Evolutionary conservation across 257 asterid genomes (phyloP), one percentile per base, ranked within the genome.

Genomic region (Lavandula angustifolia): DNA sequence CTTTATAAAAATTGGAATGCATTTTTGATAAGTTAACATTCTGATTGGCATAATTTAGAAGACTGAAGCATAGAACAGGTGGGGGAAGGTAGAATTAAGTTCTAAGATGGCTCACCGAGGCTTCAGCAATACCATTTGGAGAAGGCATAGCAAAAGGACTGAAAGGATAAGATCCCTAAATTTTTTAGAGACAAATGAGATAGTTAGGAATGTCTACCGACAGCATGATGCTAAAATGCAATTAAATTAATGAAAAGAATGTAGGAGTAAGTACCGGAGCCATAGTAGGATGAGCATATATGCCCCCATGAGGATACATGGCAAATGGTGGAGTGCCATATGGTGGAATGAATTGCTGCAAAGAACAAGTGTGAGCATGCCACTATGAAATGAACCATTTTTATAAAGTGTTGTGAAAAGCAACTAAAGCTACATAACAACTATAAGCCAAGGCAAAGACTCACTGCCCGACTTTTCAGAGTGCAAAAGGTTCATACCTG

Each of bases 321-420:
- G 98, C 95, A 51, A 92, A 96, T 11, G 96, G 97, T 57, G 97
- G 94, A 71, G 96, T 82, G 44, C 96, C 95, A 70, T 87, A 92
- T n/a, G 97, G 99, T 61, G 95, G 95, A 80, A 92, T 87, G 74
- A 85, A 82, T 77, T 84, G 97, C 95, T 91, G 88, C 85, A 79
- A 62, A 38, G 33, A n/a, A 47, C 76, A 71, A 6, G 74, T 56
- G 53, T 51, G 41, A 56, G 35, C 60, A 62, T 17, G 47, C 34
- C 33, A 29, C 17, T 41, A 64, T 2, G 60, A 22, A 64, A 43
- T 9, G 40, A 48, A 55, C 56, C 52, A 35, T 35, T 41, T 53
- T 63, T 38, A 74, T 17, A 62, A 62, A 38, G 43, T 22, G 27
- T 44, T 55, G 73, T 34, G 60, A 66, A 37, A 22, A 43, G 37